Base-by-base conservation (phyloP, 441 rosid species). In the Pelargonium fulgidum region DNA sequence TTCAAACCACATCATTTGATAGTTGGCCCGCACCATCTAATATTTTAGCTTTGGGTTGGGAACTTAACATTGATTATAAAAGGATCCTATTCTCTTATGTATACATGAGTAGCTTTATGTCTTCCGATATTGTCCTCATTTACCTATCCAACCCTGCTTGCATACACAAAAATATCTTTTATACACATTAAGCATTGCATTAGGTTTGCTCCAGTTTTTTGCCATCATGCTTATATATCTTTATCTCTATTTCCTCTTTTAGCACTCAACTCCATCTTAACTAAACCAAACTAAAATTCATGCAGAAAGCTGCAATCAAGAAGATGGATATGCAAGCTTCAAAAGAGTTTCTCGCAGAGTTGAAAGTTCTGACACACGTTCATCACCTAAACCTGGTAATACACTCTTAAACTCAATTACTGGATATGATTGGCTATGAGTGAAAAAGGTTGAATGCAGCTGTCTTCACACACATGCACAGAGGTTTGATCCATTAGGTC, bases 311-410 rank as follows among this genome's bases (percentile, higher is more conserved):
- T 79, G 98, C 99, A 47, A 92, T 92, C 79, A 94, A 94, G 86
- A 94, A 90, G 85, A 94, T 94, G 99, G 97, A 92, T 71, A 90
- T 92, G 99, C 88, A 89, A 83, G 97, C 94, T 70, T 82, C 97
- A 2, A 89, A 81, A 81, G 96, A 94, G 80, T 94, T 92, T 79
- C 88, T 90, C 29, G 98, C 98, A 19, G 99, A 94, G 73, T 77
- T 94, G 69, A 90, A 90, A 80, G 98, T 94, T 79, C 76, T 94
- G 70, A 92, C 99, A 0, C 87, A 83, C 67, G 98, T 94, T 71
- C 99, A 94, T 80, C 99, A 92, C 82, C 85, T 92, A 74, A 94
- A 92, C 84, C 87, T 94, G 97, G 99, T 90, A 84, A 19, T 61
- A 5, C 17, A 16, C 33, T 68, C 56, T n/a, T n/a, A n/a, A n/a